Evolutionary conservation across 768 basidiomycete species (phyloP).

Genomic region (Ramaria rubella): DNA sequence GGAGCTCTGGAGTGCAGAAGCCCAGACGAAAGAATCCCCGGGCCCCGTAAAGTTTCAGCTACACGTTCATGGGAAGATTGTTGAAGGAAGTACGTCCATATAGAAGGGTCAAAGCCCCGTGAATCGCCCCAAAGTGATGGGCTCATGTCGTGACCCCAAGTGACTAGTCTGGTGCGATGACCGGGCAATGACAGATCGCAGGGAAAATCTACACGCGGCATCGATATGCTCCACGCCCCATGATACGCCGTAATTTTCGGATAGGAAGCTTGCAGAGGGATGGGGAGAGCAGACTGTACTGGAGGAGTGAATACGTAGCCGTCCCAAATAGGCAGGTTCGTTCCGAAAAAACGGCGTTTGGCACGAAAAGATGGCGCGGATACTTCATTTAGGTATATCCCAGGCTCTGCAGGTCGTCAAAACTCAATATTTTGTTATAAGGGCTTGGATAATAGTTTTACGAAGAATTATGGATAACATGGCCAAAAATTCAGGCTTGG

Average conservation of each 20-base stretch:
- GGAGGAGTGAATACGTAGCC: background rate
- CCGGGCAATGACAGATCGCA: background rate
- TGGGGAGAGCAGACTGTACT: background rate
- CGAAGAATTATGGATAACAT: background rate
- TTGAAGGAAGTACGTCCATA: too few relatives aligned
- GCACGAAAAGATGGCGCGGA: background rate
- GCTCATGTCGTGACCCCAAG: too few relatives aligned
- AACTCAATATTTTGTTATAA: too few relatives aligned
- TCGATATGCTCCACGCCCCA: background rate
- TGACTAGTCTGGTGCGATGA: too few relatives aligned
- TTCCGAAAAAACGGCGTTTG: background rate
- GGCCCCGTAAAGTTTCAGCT: too few relatives aligned
- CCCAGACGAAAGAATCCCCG: too few relatives aligned
- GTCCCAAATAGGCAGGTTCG: conserved; percentile 4
- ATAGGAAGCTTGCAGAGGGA: background rate
- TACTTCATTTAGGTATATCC: background rate
- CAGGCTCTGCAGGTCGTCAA: background rate
- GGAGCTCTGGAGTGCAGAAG: too few relatives aligned
- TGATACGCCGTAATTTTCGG: background rate
- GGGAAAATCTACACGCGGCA: background rate
- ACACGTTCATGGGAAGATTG: too few relatives aligned
- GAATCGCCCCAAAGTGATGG: too few relatives aligned
- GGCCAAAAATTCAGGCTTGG: conserved; percentile 3
- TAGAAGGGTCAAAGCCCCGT: too few relatives aligned
- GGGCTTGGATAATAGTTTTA: background rate